phyloP scores from a whole-genome alignment of 441 rosid genomes.

The Daphne laureola region DNA sequence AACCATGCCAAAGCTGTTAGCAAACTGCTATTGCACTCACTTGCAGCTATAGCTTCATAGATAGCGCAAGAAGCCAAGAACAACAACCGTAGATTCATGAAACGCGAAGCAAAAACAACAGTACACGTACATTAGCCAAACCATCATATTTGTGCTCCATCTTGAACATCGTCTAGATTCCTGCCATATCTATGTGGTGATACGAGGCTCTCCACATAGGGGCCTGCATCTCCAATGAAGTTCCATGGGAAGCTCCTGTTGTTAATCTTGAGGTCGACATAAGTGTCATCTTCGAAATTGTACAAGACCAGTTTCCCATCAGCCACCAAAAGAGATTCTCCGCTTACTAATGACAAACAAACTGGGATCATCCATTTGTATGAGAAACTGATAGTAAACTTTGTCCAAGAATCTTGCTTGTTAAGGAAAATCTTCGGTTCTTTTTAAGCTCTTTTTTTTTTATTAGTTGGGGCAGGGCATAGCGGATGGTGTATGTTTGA shows the following conservation, averaged over 20 bases:
- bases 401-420: slow-evolving; percentile 29
- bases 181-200: slow-evolving; percentile 25
- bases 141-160: too few relatives aligned
- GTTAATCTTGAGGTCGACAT: slow-evolving; percentile 9
- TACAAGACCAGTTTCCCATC: slow-evolving; percentile 36
- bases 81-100: too few relatives aligned
- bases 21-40: too few relatives aligned
- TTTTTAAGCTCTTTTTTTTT: too few relatives aligned
- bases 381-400: slow-evolving; percentile 19
- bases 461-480: slow-evolving; percentile 17
- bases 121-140: too few relatives aligned
- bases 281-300: slow-evolving; percentile 17
- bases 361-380: slow-evolving; percentile 32
- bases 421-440: too few relatives aligned
- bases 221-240: slow-evolving; percentile 30
- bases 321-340: slow-evolving; percentile 26
- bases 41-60: too few relatives aligned
- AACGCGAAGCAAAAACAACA: too few relatives aligned
- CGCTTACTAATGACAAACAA: slow-evolving; percentile 14
- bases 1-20: too few relatives aligned
- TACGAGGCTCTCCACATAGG: slow-evolving; percentile 33
- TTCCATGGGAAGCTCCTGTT: slow-evolving; percentile 26
- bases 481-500: not conserved
- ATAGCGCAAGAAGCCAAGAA: too few relatives aligned
- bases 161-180: not conserved